Conservation (phyloP, 2,329 filamentous ascomycete genomes). For the Aspergillus pseudotamarii region DNA sequence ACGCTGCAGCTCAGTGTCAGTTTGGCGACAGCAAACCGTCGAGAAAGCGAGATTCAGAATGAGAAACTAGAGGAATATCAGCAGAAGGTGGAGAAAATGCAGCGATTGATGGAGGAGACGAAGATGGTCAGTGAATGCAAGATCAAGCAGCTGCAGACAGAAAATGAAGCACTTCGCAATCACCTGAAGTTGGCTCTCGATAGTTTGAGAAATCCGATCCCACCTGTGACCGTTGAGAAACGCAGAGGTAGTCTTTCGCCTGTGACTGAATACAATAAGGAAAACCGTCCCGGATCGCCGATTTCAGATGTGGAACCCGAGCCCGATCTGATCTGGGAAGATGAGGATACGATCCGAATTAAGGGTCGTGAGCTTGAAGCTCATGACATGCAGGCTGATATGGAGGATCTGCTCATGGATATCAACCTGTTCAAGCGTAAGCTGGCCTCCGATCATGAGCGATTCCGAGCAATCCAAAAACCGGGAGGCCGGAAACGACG, state of each 20-base stretch:
- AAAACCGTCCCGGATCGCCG: slow-evolving; percentile 37
- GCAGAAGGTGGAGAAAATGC: slow-evolving; percentile 83
- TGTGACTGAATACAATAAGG: slow-evolving; percentile 60
- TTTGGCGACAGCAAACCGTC: slow-evolving; percentile 68
- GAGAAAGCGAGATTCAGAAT: slow-evolving; percentile 73
- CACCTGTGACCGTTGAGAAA: slow-evolving; percentile 45
- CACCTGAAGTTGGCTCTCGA: slow-evolving; percentile 85
- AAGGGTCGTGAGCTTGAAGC: slow-evolving; percentile 49
- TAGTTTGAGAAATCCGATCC: slow-evolving; percentile 89
- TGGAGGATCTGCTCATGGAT: slow-evolving; percentile 81
- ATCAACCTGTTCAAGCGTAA: slow-evolving; percentile 80
- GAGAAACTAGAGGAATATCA: slow-evolving; percentile 94
- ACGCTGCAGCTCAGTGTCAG: slow-evolving; percentile 74
- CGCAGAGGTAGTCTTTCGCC: slow-evolving; percentile 40
- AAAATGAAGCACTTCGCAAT: slow-evolving; percentile 86
- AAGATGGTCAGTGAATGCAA: slow-evolving; percentile 89
- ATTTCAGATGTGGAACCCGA: slow-evolving; percentile 33
- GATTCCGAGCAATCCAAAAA: slow-evolving; percentile 37
- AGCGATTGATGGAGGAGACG: slow-evolving; percentile 94
- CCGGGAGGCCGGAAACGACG: slow-evolving; percentile 30
- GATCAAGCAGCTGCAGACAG: slow-evolving; percentile 82
- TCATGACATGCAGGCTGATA: slow-evolving; percentile 75
- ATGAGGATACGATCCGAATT: slow-evolving; percentile 57
- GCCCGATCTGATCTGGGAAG: slow-evolving; percentile 47
- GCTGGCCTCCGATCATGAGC: slow-evolving; percentile 71